Conservation (phyloP, 768 basidiomycete species). For the Lentinula lateritia region DNA sequence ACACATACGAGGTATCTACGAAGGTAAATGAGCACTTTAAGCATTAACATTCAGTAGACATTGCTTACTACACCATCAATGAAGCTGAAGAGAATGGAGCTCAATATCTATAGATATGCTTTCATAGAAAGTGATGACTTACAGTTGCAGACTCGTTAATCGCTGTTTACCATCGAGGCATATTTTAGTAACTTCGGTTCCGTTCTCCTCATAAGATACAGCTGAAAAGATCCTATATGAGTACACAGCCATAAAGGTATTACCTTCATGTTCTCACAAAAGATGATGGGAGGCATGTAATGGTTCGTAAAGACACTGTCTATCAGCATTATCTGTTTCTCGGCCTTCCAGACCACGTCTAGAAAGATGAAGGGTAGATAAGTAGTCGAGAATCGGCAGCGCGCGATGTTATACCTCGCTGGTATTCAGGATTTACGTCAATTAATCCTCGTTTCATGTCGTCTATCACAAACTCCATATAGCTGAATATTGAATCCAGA, state of each 20-base stretch:
- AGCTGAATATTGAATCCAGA: too few relatives aligned
- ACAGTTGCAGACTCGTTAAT: slow-evolving; percentile 48
- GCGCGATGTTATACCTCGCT: not conserved
- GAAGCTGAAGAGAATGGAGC: not conserved
- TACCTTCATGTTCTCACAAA: slow-evolving; percentile 16
- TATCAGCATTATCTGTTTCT: slow-evolving; percentile 45
- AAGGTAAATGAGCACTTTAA: not conserved
- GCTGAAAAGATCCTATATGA: slow-evolving; percentile 18
- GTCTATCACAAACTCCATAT: not conserved
- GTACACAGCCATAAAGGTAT: not conserved
- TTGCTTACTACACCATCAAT: slow-evolving; percentile 4
- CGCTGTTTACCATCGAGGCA: slow-evolving; percentile 56
- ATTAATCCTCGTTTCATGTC: not conserved
- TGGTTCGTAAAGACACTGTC: slow-evolving; percentile 54
- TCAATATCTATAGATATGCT: not conserved
- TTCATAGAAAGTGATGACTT: not conserved
- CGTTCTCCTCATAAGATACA: slow-evolving; percentile 31
- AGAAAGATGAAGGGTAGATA: not conserved
- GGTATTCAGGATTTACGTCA: slow-evolving; percentile 4
- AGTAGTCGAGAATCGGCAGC: not conserved
- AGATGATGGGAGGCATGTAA: slow-evolving; percentile 53
- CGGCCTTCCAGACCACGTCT: slow-evolving; percentile 43
- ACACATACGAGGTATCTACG: not conserved
- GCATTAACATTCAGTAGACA: not conserved
- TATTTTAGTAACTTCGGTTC: slow-evolving; percentile 33